Conservation (phyloP, 306 rosid genomes). For the Quercus bicolor region DNA sequence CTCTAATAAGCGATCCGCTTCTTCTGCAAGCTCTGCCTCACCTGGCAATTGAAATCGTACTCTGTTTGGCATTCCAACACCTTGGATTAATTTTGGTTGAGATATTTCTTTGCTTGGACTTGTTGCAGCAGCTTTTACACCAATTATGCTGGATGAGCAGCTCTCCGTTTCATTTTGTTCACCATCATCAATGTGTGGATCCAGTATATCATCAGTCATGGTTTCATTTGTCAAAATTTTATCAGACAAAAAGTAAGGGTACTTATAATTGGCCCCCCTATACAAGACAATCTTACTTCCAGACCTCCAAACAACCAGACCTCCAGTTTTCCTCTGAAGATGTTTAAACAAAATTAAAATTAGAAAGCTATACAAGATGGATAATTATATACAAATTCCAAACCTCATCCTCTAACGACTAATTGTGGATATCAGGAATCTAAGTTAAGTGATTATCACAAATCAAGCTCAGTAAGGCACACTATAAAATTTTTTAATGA, state of each 20-base stretch:
- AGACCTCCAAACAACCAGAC: constrained; percentile 90
- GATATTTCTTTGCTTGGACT: constrained; percentile 23
- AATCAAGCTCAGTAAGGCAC: not conserved
- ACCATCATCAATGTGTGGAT: constrained; percentile 24
- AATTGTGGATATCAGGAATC: not conserved
- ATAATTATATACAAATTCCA: too few relatives aligned
- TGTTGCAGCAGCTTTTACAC: constrained; percentile 28
- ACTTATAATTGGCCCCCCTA: constrained; percentile 72
- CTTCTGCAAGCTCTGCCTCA: constrained; percentile 69
- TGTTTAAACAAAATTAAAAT: constrained; percentile 15
- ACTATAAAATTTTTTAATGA: not conserved
- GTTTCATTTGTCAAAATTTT: constrained; percentile 24
- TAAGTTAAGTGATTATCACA: not conserved
- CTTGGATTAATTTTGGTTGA: constrained; percentile 53
- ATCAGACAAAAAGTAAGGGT: constrained; percentile 69
- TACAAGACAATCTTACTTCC: constrained; percentile 84
- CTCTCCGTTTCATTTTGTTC: constrained; percentile 23
- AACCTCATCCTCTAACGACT: not conserved
- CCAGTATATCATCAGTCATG: constrained; percentile 29
- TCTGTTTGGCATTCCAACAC: constrained; percentile 70
- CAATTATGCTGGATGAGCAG: constrained; percentile 26
- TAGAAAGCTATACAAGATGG: constrained; percentile 1
- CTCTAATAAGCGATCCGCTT: constrained; percentile 66
- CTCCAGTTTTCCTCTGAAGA: constrained; percentile 91
- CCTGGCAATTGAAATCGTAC: constrained; percentile 84